A percentile compares a stretch with the other conserved stretches of the same genome.
Evolutionary conservation across 176 grass and related monocot species (phyloP).

Genomic region (Eleusine coracana): DNA sequence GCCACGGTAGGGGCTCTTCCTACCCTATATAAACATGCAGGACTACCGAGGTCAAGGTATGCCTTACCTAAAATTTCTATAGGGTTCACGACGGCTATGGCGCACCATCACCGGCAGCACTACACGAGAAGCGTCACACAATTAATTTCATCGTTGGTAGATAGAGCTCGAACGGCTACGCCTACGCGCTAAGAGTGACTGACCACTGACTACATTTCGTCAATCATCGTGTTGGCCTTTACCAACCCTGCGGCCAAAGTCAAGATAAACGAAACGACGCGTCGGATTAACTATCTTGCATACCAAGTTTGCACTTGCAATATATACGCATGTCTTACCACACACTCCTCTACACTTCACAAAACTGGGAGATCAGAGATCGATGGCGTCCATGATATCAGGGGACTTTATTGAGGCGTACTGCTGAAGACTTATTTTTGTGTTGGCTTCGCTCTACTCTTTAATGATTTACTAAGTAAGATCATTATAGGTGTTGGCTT

Average conservation of each 20-base stretch:
- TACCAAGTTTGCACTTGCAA: not conserved
- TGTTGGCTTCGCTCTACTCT: no score
- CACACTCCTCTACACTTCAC: not conserved
- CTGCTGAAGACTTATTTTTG: conserved; percentile 21
- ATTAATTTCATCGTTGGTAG: not conserved
- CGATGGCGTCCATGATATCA: conserved; percentile 39
- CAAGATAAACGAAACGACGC: not conserved
- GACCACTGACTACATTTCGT: not conserved
- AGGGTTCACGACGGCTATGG: not conserved
- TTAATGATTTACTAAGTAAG: no score
- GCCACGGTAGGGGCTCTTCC: no score
- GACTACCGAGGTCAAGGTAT: no score
- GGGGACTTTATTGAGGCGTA: conserved; percentile 39
- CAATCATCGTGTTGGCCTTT: not conserved
- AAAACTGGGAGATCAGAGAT: not conserved
- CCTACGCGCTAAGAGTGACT: not conserved
- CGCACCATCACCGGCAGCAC: not conserved
- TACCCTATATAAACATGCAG: no score
- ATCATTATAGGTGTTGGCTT: no score
- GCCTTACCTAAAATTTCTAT: no score
- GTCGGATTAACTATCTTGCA: not conserved
- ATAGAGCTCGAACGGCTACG: not conserved
- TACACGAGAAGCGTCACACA: not conserved
- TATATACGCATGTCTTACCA: not conserved
- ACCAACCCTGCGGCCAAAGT: not conserved